phyloP scores from a whole-genome alignment of 495 filamentous ascomycete species.

The Amphirosellinia nigrospora region DNA sequence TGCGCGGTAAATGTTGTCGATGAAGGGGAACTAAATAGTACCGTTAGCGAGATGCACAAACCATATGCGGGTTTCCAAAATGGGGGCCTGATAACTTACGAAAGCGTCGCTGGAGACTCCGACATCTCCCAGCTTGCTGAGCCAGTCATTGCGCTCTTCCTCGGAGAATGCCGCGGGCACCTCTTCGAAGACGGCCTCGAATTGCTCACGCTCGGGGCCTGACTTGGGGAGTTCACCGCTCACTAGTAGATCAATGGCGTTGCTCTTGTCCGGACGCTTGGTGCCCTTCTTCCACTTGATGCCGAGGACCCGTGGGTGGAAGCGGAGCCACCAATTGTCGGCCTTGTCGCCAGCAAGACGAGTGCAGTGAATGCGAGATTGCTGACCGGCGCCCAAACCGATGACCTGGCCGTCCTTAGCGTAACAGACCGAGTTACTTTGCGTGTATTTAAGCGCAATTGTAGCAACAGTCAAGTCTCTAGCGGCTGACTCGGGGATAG shows the following conservation, averaged over 20 bases:
- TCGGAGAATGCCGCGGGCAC: conserved; percentile 83
- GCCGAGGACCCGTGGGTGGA: conserved; percentile 82
- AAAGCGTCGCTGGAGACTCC: conserved; percentile 93
- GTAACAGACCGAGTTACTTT: conserved; percentile 98
- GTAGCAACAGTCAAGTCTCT: conserved; percentile 95
- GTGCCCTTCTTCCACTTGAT: conserved; percentile 97
- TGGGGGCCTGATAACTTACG: conserved; percentile 60
- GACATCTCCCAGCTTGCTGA: conserved; percentile 78
- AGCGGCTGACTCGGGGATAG: conserved; percentile 78
- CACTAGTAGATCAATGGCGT: conserved; percentile 94
- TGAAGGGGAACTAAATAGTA: conserved; percentile 87
- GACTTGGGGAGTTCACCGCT: conserved; percentile 82
- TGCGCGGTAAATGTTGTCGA: conserved; percentile 94
- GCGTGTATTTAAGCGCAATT: conserved; percentile 96
- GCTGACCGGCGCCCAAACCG: conserved; percentile 93
- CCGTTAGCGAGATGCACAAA: conserved; percentile 13
- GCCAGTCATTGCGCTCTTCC: conserved; percentile 85
- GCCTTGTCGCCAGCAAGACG: conserved; percentile 98
- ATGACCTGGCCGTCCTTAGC: conserved; percentile 93
- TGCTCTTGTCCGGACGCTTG: conserved; percentile 96
- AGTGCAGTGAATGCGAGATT: conserved; percentile 97
- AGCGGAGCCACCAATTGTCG: conserved; percentile 99
- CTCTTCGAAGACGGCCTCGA: conserved; percentile 89
- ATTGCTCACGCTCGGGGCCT: conserved; percentile 81
- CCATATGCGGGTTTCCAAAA: background rate